These are phyloP conservation scores for Neurospora tetrasperma DNA, from an alignment of 495 filamentous ascomycete genomes.

Conservation along the genomic window DNA sequence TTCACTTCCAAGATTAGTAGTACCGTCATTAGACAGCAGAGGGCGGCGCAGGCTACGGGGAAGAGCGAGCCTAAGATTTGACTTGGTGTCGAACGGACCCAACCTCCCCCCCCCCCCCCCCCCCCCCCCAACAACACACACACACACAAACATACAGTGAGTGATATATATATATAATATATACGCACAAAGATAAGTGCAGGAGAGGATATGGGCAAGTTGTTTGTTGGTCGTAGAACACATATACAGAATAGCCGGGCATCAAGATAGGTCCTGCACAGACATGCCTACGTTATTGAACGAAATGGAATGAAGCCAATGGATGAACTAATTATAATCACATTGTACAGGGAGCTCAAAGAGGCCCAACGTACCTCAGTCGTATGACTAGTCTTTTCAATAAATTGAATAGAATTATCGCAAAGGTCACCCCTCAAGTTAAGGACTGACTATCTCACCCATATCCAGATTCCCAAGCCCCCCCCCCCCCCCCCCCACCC, in stretches of 20 bases:
- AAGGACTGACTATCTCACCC: neutral
- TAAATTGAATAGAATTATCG: neutral
- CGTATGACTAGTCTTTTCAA: neutral
- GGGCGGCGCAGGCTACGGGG: slow-evolving; percentile 15
- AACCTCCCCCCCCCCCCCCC: too few species aligned
- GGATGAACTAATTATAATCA: neutral
- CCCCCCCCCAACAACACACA: too few species aligned
- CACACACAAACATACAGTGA: neutral
- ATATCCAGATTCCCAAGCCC: neutral
- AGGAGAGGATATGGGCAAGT: neutral
- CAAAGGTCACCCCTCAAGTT: neutral
- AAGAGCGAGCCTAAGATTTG: neutral
- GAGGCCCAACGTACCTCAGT: neutral
- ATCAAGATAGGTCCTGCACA: neutral
- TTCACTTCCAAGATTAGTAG: slow-evolving; percentile 88
- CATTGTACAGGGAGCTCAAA: neutral
- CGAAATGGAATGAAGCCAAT: neutral
- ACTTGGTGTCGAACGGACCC: neutral
- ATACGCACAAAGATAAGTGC: neutral
- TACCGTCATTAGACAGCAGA: slow-evolving; percentile 48
- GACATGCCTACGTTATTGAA: neutral
- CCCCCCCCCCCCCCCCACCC: too few species aligned
- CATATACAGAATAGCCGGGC: neutral
- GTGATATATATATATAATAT: neutral
- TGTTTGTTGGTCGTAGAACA: neutral